phyloP scores from a whole-genome alignment of 2,329 filamentous ascomycete species.

The Eutypa lata region DNA sequence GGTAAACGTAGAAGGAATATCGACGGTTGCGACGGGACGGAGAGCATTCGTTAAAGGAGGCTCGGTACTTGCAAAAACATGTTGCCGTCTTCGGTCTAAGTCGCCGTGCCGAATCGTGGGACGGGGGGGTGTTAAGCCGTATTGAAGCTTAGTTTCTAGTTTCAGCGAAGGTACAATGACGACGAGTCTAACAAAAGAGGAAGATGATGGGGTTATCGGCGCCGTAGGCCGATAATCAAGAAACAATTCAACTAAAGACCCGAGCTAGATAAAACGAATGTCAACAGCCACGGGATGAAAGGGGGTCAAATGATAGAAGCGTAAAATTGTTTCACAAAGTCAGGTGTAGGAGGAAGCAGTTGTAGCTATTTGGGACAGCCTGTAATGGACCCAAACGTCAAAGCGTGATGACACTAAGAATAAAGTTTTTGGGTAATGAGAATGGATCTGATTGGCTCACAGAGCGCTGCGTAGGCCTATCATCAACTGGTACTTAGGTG shows the following conservation, averaged over 20 bases:
- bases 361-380: too few species aligned
- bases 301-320: neutral
- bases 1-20: neutral
- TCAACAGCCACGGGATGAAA: neutral
- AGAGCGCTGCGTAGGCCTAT: neutral
- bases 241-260: neutral
- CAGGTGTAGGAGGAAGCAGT: neutral
- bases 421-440: neutral
- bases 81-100: neutral
- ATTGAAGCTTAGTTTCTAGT: too few species aligned
- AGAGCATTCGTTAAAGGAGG: neutral
- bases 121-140: neutral
- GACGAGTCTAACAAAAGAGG: too few species aligned
- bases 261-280: neutral
- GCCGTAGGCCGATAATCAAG: neutral
- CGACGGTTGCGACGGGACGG: neutral
- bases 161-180: too few species aligned
- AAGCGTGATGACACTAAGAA: neutral
- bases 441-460: neutral
- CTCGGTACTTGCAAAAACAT: neutral
- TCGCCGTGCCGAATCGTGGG: neutral
- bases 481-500: neutral
- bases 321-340: neutral
- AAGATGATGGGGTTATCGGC: neutral
- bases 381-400: neutral